Evolutionary conservation across 805 yeast species (phyloP).

Genomic region (Debaryomyces castellii): DNA sequence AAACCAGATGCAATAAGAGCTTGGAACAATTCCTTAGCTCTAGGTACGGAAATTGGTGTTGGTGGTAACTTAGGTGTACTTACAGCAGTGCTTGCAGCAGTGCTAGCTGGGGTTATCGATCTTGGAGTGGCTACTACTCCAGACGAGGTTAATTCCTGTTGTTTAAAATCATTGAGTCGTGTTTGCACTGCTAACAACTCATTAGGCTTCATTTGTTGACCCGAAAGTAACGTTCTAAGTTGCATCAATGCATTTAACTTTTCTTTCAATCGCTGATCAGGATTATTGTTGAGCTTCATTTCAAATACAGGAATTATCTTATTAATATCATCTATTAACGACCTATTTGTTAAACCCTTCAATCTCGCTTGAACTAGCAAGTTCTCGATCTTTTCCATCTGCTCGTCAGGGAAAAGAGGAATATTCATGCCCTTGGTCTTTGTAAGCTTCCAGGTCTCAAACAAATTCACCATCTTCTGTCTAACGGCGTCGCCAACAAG

Average conservation of each 20-base stretch:
- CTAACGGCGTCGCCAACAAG: slow-evolving; percentile 75
- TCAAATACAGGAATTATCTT: slow-evolving; percentile 44
- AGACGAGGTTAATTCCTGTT: slow-evolving; percentile 21
- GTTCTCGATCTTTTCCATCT: slow-evolving; percentile 68
- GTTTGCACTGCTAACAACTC: slow-evolving; percentile 39
- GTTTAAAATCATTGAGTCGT: slow-evolving; percentile 38
- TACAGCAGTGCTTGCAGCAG: slow-evolving; percentile 9
- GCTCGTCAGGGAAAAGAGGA: slow-evolving; percentile 71
- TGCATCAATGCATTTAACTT: slow-evolving; percentile 46
- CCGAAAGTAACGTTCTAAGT: slow-evolving; percentile 39
- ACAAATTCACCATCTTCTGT: slow-evolving; percentile 69
- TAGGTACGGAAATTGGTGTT: slow-evolving; percentile 6
- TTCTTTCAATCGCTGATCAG: slow-evolving; percentile 43
- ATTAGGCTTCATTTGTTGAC: slow-evolving; percentile 30
- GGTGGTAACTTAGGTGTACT: slow-evolving; percentile 6
- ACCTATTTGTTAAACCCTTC: slow-evolving; percentile 17
- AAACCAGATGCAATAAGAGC: slow-evolving; percentile 37
- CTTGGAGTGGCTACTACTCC: not conserved
- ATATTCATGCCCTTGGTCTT: slow-evolving; percentile 55
- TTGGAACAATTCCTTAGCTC: slow-evolving; percentile 31
- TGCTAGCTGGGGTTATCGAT: slow-evolving; percentile 11
- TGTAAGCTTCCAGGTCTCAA: slow-evolving; percentile 84
- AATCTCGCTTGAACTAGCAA: slow-evolving; percentile 47
- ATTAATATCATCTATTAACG: slow-evolving; percentile 34
- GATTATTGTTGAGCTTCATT: slow-evolving; percentile 31